Evolutionary conservation across 768 basidiomycete genomes (phyloP), one percentile per base, ranked within the genome.

Genomic region (Chalciporus piperatus): DNA sequence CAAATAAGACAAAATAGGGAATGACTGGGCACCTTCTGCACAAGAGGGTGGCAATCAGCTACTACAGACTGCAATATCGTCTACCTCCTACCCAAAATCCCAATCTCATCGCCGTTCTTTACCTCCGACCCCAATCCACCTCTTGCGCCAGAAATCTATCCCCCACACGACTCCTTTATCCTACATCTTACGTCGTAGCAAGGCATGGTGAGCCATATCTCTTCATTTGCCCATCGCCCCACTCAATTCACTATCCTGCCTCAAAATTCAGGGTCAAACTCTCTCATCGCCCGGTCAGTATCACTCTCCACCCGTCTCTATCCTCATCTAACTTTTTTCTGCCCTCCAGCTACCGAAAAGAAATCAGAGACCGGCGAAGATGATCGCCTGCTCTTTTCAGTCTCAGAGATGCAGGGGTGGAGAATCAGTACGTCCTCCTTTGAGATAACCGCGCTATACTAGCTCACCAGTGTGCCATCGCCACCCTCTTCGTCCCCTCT

Each of bases 331-430:
- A 37, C 10, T 32, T 17, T 54, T 41, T 38, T 48, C 45, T 1
- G n/a, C 33, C 32, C 51, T 52, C 33, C 61, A 94, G 92, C 84
- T 19, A 93, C 88, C 47, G 80, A 82, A 58, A 99, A 98, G 78
- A 80, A 78, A 65, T 85, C 91, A 5, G 79, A 84, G 59, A 69
- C 76, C 19, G 93, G 90, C 39, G 76, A 74, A 56, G 85, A 92
- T 81, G 77, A 75, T 54, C 80, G 81, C 51, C 85, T 81, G 70
- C 62, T 77, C 41, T 98, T 85, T 70, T 87, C 81, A 7, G 79
- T 97, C 39, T 86, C 89, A 41, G 95, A 98, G 73, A 98, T 98
- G 96, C 97, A 99, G 71, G 97, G 97, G 62, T 99, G 97, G 97
- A 80, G 97, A 71, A 87, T 98, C 72, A 84, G 96, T 99, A 64